Percentiles rank a stretch among this genome's conserved stretches.
phyloP scores from a whole-genome alignment of 164 flowering plant genomes.

The Tinospora cordifolia region DNA sequence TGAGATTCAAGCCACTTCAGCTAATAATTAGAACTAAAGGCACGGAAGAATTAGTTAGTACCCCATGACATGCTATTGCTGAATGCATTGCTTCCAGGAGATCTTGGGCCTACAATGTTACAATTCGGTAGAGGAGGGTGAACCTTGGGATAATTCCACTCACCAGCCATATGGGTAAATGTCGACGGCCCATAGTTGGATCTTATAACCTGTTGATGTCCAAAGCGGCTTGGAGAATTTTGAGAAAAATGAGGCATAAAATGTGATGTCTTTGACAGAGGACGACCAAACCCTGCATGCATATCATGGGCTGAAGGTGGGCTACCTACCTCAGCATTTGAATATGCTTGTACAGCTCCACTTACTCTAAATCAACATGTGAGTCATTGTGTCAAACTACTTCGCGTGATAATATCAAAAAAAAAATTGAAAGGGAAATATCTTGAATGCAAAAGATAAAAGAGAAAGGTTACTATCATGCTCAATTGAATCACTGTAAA shows the following conservation, averaged over 20 bases:
- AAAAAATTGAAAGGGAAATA: background rate
- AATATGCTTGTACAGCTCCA: constrained; percentile 49
- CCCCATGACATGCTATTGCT: constrained; percentile 61
- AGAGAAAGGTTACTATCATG: background rate
- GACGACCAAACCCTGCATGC: constrained; percentile 38
- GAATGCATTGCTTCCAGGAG: constrained; percentile 49
- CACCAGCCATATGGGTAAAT: constrained; percentile 32
- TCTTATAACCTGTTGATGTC: constrained; percentile 56
- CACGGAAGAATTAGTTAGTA: constrained; percentile 21
- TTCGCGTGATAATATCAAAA: background rate
- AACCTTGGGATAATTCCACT: constrained; percentile 45
- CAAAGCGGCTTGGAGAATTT: constrained; percentile 70
- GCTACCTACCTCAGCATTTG: constrained; percentile 45
- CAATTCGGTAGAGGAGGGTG: constrained; percentile 43
- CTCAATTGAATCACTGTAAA: too few species aligned
- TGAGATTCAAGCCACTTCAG: background rate
- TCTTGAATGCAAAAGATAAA: background rate
- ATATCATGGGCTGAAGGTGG: constrained; percentile 46
- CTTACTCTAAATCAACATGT: constrained; percentile 42
- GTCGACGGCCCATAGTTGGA: constrained; percentile 41
- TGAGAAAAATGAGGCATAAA: constrained; percentile 48
- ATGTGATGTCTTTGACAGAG: constrained; percentile 41
- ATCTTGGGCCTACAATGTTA: constrained; percentile 41
- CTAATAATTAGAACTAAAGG: background rate
- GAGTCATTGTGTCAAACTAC: background rate